Percentiles rank a stretch among this genome's conserved stretches.
Evolutionary conservation across 257 asterid species (phyloP).

Genomic region (Galeopsis tetrahit): DNA sequence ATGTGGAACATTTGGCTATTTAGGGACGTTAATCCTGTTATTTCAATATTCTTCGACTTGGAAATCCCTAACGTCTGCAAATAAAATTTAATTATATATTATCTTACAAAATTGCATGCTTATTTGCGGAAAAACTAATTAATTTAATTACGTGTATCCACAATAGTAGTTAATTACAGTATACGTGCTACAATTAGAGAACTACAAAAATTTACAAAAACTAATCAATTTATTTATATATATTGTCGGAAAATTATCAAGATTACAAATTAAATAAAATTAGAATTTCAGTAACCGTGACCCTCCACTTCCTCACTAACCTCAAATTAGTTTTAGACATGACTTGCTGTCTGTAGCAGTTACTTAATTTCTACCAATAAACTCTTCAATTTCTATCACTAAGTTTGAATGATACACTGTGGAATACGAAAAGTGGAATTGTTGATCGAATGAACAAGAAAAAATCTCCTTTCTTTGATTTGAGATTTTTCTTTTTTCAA

Average conservation of each 20-base stretch:
- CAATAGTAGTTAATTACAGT: neutral
- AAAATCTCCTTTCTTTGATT: neutral
- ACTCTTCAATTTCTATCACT: neutral
- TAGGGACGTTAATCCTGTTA: slow-evolving; percentile 50
- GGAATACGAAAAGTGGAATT: no score
- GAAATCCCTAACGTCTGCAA: slow-evolving; percentile 53
- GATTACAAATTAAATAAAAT: neutral
- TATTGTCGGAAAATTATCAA: neutral
- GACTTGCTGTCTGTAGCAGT: slow-evolving; percentile 26
- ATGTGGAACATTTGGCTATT: slow-evolving; percentile 67
- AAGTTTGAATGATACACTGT: no score
- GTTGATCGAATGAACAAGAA: no score
- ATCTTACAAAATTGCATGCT: neutral
- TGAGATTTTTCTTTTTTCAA: neutral
- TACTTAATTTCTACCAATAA: neutral
- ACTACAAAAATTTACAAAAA: no score
- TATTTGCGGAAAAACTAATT: neutral
- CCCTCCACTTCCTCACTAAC: slow-evolving; percentile 46
- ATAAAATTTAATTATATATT: neutral
- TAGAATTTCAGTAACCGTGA: slow-evolving; percentile 34
- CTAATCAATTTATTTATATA: neutral
- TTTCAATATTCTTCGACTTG: slow-evolving; percentile 48
- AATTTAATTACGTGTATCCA: neutral
- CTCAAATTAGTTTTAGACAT: slow-evolving; percentile 25
- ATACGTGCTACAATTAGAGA: neutral